Base-by-base conservation (phyloP, 2,329 filamentous ascomycete genomes). In the Phaeoacremonium minimum region DNA sequence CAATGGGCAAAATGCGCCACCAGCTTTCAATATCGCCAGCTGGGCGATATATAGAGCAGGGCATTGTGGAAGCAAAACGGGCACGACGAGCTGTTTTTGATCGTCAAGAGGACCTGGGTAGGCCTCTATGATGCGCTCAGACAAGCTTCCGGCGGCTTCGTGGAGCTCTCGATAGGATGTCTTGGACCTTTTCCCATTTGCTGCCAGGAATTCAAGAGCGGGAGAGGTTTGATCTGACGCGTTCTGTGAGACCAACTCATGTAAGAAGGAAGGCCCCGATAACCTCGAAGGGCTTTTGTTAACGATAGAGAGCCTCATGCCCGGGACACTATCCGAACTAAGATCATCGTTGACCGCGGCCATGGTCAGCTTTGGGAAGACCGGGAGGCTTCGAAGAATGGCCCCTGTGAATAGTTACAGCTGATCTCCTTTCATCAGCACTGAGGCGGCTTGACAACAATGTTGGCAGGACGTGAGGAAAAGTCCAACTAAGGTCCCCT, bases 1-100 rank as follows among this genome's bases (percentile, higher is more conserved):
- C 38, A 96, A 64, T 0, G 90, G 89, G 46, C 89, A 95, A 50
- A 95, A 95, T 0, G 87, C 87, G 22, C 77, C 86, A 6, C 90
- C 90, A 11, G 81, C 80, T 57, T 90, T 89, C 32, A 95, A 67
- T 36, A 91, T 77, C 4, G 83, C 88, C 30, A 95, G 59, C 43
- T 87, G 75, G 2, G 86, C 72, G 38, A 93, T 71, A 58, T 95
- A 95, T 16, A 96, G 70, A 32, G 82, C 73, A 8, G 83, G 78
- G 12, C 77, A 85, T 60, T 95, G 90, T 3, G 84, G 82, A 13
- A 94, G 61, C 15, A 95, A 71, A 3, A 95, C 64, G 0, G 90
- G 89, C 26, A 95, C 71, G 22, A 95, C 60, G 13, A 71, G 57
- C 32, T 67, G 63, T 22, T 39, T 45, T 16, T 11, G 29, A 17